Evolutionary conservation across 331 rosid species (phyloP).

Genomic region (Telfairia occidentalis): DNA sequence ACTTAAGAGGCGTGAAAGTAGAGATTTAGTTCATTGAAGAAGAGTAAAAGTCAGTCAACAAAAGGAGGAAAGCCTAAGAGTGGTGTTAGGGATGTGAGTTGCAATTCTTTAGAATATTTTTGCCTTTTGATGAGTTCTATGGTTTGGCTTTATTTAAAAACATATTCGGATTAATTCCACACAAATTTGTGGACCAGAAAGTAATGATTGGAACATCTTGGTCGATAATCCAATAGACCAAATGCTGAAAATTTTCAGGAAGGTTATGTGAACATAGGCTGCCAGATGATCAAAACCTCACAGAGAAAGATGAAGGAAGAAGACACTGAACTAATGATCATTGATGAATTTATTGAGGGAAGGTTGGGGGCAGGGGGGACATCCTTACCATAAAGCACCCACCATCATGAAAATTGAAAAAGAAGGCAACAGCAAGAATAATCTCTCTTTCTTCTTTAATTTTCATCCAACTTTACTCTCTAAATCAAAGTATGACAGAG

Average conservation of each 20-base stretch:
- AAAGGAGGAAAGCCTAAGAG: conserved; percentile 5
- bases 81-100: not conserved
- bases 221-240: not conserved
- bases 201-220: conserved; percentile 2
- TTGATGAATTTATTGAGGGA: conserved; percentile 6
- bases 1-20: not conserved
- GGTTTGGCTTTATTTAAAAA: not conserved
- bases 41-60: conserved; percentile 13
- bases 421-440: conserved; percentile 10
- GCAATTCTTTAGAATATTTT: not conserved
- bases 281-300: not conserved
- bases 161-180: not conserved
- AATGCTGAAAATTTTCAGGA: not conserved
- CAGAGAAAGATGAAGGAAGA: not conserved
- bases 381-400: conserved; percentile 7
- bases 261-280: not conserved
- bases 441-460: conserved; percentile 2
- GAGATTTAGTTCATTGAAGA: not conserved
- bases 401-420: conserved; percentile 2
- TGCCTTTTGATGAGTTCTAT: conserved; percentile 15
- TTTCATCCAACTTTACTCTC: conserved; percentile 1
- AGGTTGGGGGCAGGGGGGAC: not conserved
- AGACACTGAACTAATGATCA: conserved; percentile 2
- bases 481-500: not conserved
- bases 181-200: not conserved